Base-by-base conservation (phyloP, 1,139 yeast genomes). In the Scheffersomyces lignicola region DNA sequence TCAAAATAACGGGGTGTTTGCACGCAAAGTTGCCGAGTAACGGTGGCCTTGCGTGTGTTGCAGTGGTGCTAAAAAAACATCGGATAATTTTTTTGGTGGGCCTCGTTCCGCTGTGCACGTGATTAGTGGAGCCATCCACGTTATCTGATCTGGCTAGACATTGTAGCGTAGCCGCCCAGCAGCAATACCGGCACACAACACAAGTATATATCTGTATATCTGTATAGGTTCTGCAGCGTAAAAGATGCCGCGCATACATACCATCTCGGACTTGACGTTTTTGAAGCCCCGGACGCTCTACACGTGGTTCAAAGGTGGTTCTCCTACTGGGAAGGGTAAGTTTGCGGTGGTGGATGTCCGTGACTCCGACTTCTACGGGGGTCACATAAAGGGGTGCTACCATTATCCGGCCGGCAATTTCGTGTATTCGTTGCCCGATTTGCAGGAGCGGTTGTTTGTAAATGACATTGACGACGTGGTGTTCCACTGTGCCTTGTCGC, bases 401-500 rank as follows among this genome's bases (percentile, higher is more conserved):
- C 81, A 85, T 49, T 75, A 76, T 33, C 87, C 95, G 2, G 72
- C 86, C 3, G 57, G 67, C 1, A 58, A 67, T 11, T 71, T 87
- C 45, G 49, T 60, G 4, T 52, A 58, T 10, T 57, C 58, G 2
- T 52, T 78, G 26, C 67, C 73, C 2, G 65, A 70, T 15, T 62
- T 83, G 14, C 58, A 69, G 18, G 45, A 60, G 11, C 46, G 60
- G 15, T 51, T 78, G 10, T 38, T 47, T 16, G 56, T 57, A 4
- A 52, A 60, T 7, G 54, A 58, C 5, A 57, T 65, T 9, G 65
- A 72, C 35, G 76, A 76, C 39, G 80, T 89, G 0, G 83, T 92
- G 1, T 90, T 92, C 63, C 96, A 90, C 56, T 92, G 97, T 60
- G 90, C 89, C 25, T 69, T 86, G 29, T 83, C 94, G 3, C 97